A percentile compares a stretch with the other conserved stretches of the same genome.
These are phyloP conservation scores for Globisporangium heterothallicum DNA, from an alignment of 352 stramenopile species.

Conservation along the genomic window DNA sequence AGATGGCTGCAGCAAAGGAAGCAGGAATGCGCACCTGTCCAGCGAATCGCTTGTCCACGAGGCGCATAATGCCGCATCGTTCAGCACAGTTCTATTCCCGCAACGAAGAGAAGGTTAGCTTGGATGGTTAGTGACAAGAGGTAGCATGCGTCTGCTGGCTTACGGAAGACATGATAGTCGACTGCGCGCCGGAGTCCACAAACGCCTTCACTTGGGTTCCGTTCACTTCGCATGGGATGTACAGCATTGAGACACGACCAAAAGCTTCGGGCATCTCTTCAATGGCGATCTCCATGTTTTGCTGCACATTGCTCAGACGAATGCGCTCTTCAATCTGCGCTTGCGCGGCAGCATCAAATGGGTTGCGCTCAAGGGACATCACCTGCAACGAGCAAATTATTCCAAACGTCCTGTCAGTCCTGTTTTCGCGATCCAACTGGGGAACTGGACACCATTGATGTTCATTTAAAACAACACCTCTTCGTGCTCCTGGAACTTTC, in stretches of 20 bases:
- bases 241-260: constrained; percentile 84
- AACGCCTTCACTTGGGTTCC: constrained; percentile 85
- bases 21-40: constrained; percentile 48
- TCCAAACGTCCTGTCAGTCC: no score
- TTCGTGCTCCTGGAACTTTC: constrained; percentile 76
- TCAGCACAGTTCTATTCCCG: constrained; percentile 73
- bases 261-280: constrained; percentile 88
- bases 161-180: constrained; percentile 91
- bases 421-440: no score
- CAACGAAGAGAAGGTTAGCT: constrained; percentile 7
- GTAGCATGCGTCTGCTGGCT: no score
- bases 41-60: constrained; percentile 86
- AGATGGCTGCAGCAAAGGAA: background rate
- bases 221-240: constrained; percentile 84
- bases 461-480: no score
- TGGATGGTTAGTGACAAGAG: no score
- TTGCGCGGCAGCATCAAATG: constrained; percentile 71
- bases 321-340: constrained; percentile 83
- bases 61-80: constrained; percentile 86
- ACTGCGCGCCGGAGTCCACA: constrained; percentile 87
- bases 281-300: constrained; percentile 88
- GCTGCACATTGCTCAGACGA: constrained; percentile 78
- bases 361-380: constrained; percentile 61
- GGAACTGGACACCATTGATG: no score
- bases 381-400: constrained; percentile 17